phyloP scores from a whole-genome alignment of 352 stramenopile genomes.

The Globisporangium paddicum region DNA sequence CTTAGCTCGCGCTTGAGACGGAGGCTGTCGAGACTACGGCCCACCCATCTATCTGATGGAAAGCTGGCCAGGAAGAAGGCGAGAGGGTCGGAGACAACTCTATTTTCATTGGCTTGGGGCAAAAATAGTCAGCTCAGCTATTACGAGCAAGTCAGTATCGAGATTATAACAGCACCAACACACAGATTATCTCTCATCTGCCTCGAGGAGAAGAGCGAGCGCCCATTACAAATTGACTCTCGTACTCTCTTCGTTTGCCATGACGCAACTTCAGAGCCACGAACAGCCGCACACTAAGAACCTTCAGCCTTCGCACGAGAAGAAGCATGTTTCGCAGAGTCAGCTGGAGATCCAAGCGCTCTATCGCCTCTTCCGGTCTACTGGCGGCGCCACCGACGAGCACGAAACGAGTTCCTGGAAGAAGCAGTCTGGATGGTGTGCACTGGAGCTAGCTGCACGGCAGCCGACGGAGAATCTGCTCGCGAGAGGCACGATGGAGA shows the following conservation, averaged over 20 bases:
- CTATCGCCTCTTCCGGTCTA: slow-evolving; percentile 33
- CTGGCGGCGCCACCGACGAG: slow-evolving; percentile 19
- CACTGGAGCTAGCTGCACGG: slow-evolving; percentile 17
- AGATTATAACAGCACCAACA: not conserved
- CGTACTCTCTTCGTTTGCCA: not conserved
- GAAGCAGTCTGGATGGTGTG: slow-evolving; percentile 31
- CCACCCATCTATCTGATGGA: slow-evolving; percentile 3
- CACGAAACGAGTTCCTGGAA: slow-evolving; percentile 24
- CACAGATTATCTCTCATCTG: not conserved
- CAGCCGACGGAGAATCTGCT: slow-evolving; percentile 19
- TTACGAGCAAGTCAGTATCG: not conserved
- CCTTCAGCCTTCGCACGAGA: not conserved
- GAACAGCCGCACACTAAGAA: not conserved
- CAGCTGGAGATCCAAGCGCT: slow-evolving; percentile 47
- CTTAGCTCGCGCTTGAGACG: slow-evolving; percentile 13
- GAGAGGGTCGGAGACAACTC: not conserved
- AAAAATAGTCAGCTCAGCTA: not conserved
- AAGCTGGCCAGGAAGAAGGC: not conserved
- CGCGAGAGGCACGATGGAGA: slow-evolving; percentile 25
- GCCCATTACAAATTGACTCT: too few relatives aligned
- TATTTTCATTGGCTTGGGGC: not conserved
- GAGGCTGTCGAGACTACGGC: slow-evolving; percentile 2
- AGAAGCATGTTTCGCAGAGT: slow-evolving; percentile 25
- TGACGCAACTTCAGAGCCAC: slow-evolving; percentile 5
- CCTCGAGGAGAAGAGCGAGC: not conserved